Evolutionary conservation across 129 eudicot genomes (phyloP).

Genomic region (Cynara cardunculus): DNA sequence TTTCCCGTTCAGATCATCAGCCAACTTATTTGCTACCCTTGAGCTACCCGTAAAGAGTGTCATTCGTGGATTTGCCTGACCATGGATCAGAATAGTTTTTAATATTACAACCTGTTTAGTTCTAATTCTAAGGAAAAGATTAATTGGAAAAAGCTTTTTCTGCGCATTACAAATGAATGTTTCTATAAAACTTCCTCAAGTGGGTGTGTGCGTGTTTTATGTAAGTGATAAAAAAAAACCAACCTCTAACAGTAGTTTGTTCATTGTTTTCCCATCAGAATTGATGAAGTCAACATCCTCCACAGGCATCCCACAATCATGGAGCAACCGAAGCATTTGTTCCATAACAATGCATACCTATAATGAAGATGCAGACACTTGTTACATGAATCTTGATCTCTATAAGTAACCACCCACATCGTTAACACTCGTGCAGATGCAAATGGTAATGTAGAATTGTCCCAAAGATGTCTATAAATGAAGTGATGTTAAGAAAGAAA

Average conservation of each 20-base stretch:
- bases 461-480: too few species aligned
- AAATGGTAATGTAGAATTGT: too few species aligned
- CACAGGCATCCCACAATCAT: constrained; percentile 81
- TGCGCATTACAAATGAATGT: not conserved
- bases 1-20: constrained; percentile 70
- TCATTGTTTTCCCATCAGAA: constrained; percentile 83
- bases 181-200: not conserved
- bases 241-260: constrained; percentile 76
- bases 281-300: constrained; percentile 94
- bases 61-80: constrained; percentile 88
- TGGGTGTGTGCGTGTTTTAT: not conserved
- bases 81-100: not conserved
- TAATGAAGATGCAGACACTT: too few species aligned
- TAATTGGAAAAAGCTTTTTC: too few species aligned
- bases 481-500: not conserved
- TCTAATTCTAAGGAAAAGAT: too few species aligned
- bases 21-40: constrained; percentile 73
- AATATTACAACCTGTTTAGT: too few species aligned
- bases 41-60: constrained; percentile 93
- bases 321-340: constrained; percentile 85
- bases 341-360: constrained; percentile 91
- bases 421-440: too few species aligned
- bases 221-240: constrained; percentile 1
- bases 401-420: not conserved
- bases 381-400: not conserved